A percentile compares a stretch with the other conserved stretches of the same genome.
Conservation (phyloP, 2,329 filamentous ascomycete species). For the Nemania sp. region DNA sequence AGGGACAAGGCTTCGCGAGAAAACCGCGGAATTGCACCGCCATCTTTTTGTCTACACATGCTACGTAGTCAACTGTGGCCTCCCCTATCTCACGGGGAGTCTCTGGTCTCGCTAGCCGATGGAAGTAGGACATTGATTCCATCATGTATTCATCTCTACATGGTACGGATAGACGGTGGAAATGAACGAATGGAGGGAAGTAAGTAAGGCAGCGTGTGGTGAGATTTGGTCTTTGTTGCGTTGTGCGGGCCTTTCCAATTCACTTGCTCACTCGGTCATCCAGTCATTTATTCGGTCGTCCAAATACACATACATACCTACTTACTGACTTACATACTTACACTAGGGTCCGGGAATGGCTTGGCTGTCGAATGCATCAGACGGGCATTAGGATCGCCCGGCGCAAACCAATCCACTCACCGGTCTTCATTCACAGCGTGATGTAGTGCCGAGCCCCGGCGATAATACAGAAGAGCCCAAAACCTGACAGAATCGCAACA, state of each 20-base stretch:
- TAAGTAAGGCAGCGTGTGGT: neutral
- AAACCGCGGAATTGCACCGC: conserved; percentile 1
- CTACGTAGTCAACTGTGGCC: neutral
- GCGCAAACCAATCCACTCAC: conserved; percentile 30
- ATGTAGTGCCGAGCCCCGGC: conserved; percentile 24
- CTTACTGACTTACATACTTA: conserved; percentile 17
- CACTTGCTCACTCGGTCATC: neutral
- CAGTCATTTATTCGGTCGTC: neutral
- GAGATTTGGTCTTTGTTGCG: neutral
- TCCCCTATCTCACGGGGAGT: neutral
- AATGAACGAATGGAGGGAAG: neutral
- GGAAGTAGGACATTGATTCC: neutral
- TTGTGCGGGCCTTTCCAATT: neutral
- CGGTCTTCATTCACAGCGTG: conserved; percentile 13
- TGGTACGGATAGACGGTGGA: neutral
- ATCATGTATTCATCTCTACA: too few relatives aligned
- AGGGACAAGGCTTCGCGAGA: neutral
- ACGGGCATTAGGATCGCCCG: conserved; percentile 40
- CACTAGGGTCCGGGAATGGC: conserved; percentile 13
- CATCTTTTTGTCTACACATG: neutral
- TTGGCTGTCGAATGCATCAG: conserved; percentile 31
- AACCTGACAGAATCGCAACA: conserved; percentile 1
- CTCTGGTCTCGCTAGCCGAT: neutral
- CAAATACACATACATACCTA: too few relatives aligned
- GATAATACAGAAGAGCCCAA: conserved; percentile 26